A percentile compares a stretch with the other conserved stretches of the same genome.
These are phyloP conservation scores for Byssothecium circinans DNA, from an alignment of 2,329 filamentous ascomycete species.

Conservation along the genomic window DNA sequence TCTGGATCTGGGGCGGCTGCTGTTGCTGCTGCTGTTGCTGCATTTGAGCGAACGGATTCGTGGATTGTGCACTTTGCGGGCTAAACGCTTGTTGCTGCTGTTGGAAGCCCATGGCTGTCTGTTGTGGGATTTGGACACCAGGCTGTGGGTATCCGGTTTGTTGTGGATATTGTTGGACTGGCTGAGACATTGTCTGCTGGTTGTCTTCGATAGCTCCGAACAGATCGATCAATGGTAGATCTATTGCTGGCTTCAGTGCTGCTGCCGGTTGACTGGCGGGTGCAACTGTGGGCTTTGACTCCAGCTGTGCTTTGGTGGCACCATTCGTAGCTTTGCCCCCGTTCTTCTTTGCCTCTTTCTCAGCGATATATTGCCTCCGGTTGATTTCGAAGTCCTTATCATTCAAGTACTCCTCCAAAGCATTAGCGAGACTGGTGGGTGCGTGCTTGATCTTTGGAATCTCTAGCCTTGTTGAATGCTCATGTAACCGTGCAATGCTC, in stretches of 20 bases:
- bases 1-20: constrained; percentile 53
- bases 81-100: constrained; percentile 55
- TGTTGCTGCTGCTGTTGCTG: constrained; percentile 56
- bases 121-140: constrained; percentile 46
- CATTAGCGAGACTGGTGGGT: constrained; percentile 83
- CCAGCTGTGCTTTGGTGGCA: constrained; percentile 41
- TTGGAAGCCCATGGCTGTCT: constrained; percentile 34
- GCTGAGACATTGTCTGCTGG: constrained; percentile 40
- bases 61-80: constrained; percentile 63
- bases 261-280: constrained; percentile 25
- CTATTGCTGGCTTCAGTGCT: constrained; percentile 22
- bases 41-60: constrained; percentile 94
- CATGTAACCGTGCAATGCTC: constrained; percentile 81
- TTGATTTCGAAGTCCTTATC: constrained; percentile 96
- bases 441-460: constrained; percentile 98
- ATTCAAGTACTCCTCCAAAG: constrained; percentile 90
- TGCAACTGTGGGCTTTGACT: constrained; percentile 31
- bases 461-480: constrained; percentile 87
- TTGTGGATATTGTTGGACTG: constrained; percentile 38
- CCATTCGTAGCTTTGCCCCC: constrained; percentile 47
- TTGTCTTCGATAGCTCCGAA: constrained; percentile 40
- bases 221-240: constrained; percentile 37
- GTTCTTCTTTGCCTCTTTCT: constrained; percentile 72
- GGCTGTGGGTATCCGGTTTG: constrained; percentile 28
- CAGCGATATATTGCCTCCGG: constrained; percentile 84